A percentile compares a stretch with the other conserved stretches of the same genome.
phyloP scores from a whole-genome alignment of 2,329 filamentous ascomycete genomes.

The Botrytis byssoidea region DNA sequence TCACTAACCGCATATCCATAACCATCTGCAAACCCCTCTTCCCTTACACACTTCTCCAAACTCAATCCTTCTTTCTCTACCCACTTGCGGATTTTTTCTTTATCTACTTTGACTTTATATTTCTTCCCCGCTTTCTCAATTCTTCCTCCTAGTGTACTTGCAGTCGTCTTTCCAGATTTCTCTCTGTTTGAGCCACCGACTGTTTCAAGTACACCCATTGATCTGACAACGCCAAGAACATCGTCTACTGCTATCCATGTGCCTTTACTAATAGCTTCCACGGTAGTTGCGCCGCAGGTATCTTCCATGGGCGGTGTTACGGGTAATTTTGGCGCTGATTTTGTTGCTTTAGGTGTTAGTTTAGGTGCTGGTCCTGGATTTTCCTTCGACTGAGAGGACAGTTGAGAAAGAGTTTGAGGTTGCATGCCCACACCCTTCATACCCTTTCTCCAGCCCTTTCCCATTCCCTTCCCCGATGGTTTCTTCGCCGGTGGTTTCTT shows the following conservation, averaged over 20 bases:
- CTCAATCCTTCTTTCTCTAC: constrained; percentile 73
- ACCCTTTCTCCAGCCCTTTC: constrained; percentile 20
- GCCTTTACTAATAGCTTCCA: constrained; percentile 69
- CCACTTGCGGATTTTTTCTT: constrained; percentile 53
- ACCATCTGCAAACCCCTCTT: constrained; percentile 69
- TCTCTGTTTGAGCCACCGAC: constrained; percentile 42
- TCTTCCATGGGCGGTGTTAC: not conserved
- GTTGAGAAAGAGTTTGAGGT: not conserved
- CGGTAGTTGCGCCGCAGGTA: constrained; percentile 24
- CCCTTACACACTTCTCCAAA: constrained; percentile 66
- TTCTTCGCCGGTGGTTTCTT: not conserved
- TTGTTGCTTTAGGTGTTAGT: not conserved
- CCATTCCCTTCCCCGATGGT: constrained; percentile 16
- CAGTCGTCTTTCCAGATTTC: constrained; percentile 42
- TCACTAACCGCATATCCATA: constrained; percentile 51
- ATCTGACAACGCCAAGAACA: constrained; percentile 71
- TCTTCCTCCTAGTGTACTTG: constrained; percentile 29
- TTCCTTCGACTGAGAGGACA: not conserved
- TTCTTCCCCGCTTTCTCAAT: constrained; percentile 42
- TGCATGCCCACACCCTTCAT: constrained; percentile 21
- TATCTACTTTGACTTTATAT: constrained; percentile 53
- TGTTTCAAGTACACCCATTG: constrained; percentile 72
- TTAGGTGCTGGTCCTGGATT: not conserved
- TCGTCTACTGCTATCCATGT: constrained; percentile 88
- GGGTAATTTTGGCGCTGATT: not conserved